Conservation (phyloP, 768 basidiomycete species). For the Pilatotrama ljubarskyi region DNA sequence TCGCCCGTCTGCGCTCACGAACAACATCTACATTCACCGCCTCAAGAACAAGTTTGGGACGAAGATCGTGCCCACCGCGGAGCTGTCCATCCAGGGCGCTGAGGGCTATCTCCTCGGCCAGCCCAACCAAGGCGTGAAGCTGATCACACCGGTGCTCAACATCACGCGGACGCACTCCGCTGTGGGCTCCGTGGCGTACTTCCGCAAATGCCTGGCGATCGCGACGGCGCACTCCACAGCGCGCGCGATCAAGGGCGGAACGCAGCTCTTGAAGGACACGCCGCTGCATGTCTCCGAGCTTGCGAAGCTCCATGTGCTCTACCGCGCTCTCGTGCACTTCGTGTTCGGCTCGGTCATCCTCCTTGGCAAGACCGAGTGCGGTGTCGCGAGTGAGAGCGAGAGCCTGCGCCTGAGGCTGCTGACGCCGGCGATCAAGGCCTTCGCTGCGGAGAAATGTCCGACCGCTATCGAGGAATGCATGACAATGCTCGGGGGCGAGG, state of each 20-base stretch:
- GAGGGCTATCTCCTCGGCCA: slow-evolving; percentile 65
- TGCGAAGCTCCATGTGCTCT: slow-evolving; percentile 58
- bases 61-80: slow-evolving; percentile 71
- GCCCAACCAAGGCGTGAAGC: slow-evolving; percentile 60
- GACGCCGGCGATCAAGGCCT: slow-evolving; percentile 72
- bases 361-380: slow-evolving; percentile 64
- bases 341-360: slow-evolving; percentile 58
- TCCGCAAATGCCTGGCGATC: slow-evolving; percentile 65
- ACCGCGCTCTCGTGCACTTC: slow-evolving; percentile 66
- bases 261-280: slow-evolving; percentile 49
- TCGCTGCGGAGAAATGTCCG: slow-evolving; percentile 62
- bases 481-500: slow-evolving; percentile 71
- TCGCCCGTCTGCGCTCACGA: slow-evolving; percentile 49
- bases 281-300: slow-evolving; percentile 67
- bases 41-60: slow-evolving; percentile 83
- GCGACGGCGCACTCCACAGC: slow-evolving; percentile 65
- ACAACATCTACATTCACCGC: slow-evolving; percentile 69
- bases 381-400: slow-evolving; percentile 50
- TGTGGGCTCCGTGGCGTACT: slow-evolving; percentile 50
- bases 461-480: slow-evolving; percentile 73
- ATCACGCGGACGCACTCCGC: slow-evolving; percentile 71
- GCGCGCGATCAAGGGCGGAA: slow-evolving; percentile 54
- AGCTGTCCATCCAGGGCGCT: slow-evolving; percentile 60
- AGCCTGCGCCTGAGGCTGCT: slow-evolving; percentile 56
- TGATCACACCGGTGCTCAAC: slow-evolving; percentile 70